Evolutionary conservation across 176 grass and related monocot species (phyloP).

Genomic region (Hsuehochloa calcarea): DNA sequence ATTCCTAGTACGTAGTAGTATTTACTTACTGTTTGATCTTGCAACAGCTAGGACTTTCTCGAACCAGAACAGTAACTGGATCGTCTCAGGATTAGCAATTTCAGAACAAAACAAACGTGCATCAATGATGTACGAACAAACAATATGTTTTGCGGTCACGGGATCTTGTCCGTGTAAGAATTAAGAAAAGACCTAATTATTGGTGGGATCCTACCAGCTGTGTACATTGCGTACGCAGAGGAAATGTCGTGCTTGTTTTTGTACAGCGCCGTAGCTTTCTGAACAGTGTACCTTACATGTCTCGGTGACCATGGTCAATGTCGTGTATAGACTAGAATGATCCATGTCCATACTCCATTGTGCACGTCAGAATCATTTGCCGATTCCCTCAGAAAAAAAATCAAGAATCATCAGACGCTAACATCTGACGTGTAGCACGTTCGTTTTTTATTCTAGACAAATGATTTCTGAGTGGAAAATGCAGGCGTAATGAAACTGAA

Average conservation of each 20-base stretch:
- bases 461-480: conserved; percentile 15
- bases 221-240: not conserved
- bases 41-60: not conserved
- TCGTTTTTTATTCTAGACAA: not conserved
- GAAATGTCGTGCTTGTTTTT: not conserved
- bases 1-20: not conserved
- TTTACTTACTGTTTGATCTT: not conserved
- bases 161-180: conserved; percentile 21
- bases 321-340: not conserved
- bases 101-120: not conserved
- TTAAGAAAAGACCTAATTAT: conserved; percentile 36
- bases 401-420: not conserved
- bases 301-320: not conserved
- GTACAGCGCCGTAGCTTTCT: not conserved
- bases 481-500: conserved; percentile 23
- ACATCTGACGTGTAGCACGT: not conserved
- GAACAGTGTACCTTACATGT: not conserved
- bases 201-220: not conserved
- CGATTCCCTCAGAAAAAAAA: no score
- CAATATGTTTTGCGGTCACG: not conserved
- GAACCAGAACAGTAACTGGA: not conserved
- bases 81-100: not conserved
- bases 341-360: not conserved
- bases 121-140: not conserved
- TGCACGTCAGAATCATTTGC: not conserved